Evolutionary conservation across 78 protist genomes (phyloP), one percentile per base, ranked within the genome.

Genomic region (Neovahlkampfia damariscottae): DNA sequence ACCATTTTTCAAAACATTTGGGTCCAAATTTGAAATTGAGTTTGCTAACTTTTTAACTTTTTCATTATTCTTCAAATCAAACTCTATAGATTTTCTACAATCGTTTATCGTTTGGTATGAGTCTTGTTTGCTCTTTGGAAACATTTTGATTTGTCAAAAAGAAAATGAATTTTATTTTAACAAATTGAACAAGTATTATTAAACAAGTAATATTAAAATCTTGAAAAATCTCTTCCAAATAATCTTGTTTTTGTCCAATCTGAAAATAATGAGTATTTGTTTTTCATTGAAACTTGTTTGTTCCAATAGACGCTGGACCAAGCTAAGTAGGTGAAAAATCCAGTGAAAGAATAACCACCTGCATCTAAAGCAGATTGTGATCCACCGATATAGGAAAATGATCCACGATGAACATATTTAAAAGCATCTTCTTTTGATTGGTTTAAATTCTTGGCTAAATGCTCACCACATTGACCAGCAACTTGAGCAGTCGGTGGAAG

Each of bases 401-500:
- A 19, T 50, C 62, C 62, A n/a, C 19, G 62, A 19, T 50, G 19
- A 19, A n/a, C 62, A 50, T n/a, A 50, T n/a, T 19, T 50, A 50
- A 50, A 50, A n/a, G 62, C 62, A 19, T 50, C 19, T 50, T 50
- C 19, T 50, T 19, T 19, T 50, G 19, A 19, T 50, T 50, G 34
- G 62, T 50, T 50, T 19, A 50, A 50, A 50, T 50, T 76, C 1
- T 39, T 27, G 38, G 89, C 86, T 6, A 89, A 72, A 32, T 82
- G 82, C 28, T 67, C 10, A 0, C 86, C 93, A 34, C 82, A 41
- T 40, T 74, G 85, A 39, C 75, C 74, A 0, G 92, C 92, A 2
- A 77, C 92, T 32, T 80, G 86, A 5, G 92, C 92, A 5, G 88
- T 84, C 4, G 84, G 38, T 34, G 92, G 88, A 6, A 81, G 58